A percentile compares a stretch with the other conserved stretches of the same genome.
Conservation (phyloP, 805 yeast genomes). For the Grigorovia transvaalensis region DNA sequence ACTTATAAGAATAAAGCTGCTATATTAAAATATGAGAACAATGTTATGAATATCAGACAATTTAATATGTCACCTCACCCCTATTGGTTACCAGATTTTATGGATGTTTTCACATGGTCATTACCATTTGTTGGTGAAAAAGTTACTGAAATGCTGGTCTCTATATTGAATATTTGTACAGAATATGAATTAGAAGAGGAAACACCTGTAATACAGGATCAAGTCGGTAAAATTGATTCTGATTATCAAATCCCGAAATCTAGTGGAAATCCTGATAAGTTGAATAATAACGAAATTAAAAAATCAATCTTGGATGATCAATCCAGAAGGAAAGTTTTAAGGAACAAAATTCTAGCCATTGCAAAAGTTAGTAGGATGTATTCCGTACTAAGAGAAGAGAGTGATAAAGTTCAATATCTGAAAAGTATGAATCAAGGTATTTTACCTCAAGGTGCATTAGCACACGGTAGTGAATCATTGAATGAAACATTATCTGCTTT, state of each 20-base stretch:
- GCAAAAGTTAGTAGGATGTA: constrained; percentile 95
- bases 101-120: constrained; percentile 97
- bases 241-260: background rate
- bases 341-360: constrained; percentile 87
- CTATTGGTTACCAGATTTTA: constrained; percentile 90
- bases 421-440: constrained; percentile 64
- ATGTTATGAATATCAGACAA: constrained; percentile 91
- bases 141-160: constrained; percentile 83
- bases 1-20: constrained; percentile 93
- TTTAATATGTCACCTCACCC: constrained; percentile 92
- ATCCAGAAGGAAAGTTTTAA: constrained; percentile 42
- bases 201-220: constrained; percentile 39
- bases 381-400: constrained; percentile 75
- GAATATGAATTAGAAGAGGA: constrained; percentile 87
- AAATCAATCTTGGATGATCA: constrained; percentile 20
- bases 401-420: constrained; percentile 74
- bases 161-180: constrained; percentile 86
- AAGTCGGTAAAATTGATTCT: constrained; percentile 1
- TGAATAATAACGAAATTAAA: background rate
- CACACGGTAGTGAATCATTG: constrained; percentile 76
- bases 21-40: constrained; percentile 78
- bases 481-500: constrained; percentile 58
- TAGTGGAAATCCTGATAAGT: background rate
- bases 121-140: constrained; percentile 95
- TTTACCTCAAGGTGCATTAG: constrained; percentile 76